phyloP scores from a whole-genome alignment of 228 moss, liverwort and hornwort genomes.

The Sphagnum magellanicum region DNA sequence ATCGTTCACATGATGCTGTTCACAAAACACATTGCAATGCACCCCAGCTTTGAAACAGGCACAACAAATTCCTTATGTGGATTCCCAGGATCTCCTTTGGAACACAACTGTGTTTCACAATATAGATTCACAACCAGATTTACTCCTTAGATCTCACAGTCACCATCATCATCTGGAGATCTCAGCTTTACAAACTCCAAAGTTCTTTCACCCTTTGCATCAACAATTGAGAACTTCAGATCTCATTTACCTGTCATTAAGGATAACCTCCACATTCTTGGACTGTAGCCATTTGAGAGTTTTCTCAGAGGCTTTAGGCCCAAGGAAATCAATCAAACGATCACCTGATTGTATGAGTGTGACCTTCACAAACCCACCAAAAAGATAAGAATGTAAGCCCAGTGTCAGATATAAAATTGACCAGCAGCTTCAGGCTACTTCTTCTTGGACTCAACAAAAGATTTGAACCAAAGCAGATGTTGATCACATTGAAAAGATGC shows the following conservation, averaged over 20 bases:
- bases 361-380: conserved; percentile 13
- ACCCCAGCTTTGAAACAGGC: not conserved
- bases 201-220: too few relatives aligned
- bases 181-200: not conserved
- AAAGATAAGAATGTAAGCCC: not conserved
- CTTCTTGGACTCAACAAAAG: too few relatives aligned
- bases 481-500: too few relatives aligned
- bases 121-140: not conserved
- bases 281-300: conserved; percentile 21
- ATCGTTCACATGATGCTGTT: not conserved
- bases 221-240: too few relatives aligned
- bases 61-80: not conserved
- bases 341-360: conserved; percentile 19
- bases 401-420: too few relatives aligned
- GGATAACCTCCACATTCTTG: conserved; percentile 28
- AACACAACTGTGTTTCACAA: not conserved
- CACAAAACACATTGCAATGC: not conserved
- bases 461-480: too few relatives aligned
- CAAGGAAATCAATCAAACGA: conserved; percentile 26
- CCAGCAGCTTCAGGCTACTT: not conserved
- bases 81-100: not conserved
- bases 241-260: conserved; percentile 13
- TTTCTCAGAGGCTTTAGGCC: conserved; percentile 19
- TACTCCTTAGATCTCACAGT: not conserved
- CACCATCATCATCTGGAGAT: not conserved